Percentiles rank a stretch among this genome's conserved stretches.
phyloP scores from a whole-genome alignment of 2,329 filamentous ascomycete species.

The Curvularia hawaiiensis region DNA sequence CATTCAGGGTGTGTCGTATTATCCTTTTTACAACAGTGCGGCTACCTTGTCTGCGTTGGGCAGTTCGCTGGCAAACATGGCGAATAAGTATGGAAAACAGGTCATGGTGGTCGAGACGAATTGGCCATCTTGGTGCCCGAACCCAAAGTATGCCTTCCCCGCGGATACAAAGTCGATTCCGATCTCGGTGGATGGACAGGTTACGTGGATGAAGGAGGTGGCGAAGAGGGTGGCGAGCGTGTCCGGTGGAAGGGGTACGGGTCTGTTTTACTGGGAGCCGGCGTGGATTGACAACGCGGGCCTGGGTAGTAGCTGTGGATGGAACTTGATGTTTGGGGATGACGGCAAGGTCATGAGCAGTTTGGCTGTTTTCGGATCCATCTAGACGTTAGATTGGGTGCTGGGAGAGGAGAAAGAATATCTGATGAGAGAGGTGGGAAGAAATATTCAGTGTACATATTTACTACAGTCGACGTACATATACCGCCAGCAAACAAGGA shows the following conservation, averaged over 20 bases:
- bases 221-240: conserved; percentile 61
- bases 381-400: background rate
- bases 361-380: conserved; percentile 58
- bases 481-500: background rate
- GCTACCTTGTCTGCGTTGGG: conserved; percentile 65
- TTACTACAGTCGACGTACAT: conserved; percentile 6
- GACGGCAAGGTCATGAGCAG: conserved; percentile 62
- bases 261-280: conserved; percentile 76
- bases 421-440: background rate
- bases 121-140: conserved; percentile 70
- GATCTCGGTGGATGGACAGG: conserved; percentile 67
- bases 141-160: conserved; percentile 64
- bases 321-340: conserved; percentile 66
- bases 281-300: conserved; percentile 70
- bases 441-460: conserved; percentile 7
- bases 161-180: conserved; percentile 64
- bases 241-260: conserved; percentile 56
- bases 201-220: conserved; percentile 64
- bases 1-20: conserved; percentile 74
- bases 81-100: conserved; percentile 66
- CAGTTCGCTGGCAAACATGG: conserved; percentile 63
- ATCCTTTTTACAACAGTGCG: conserved; percentile 69
- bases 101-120: conserved; percentile 73
- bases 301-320: conserved; percentile 68
- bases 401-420: background rate